phyloP scores from a whole-genome alignment of 768 basidiomycete species.

The Harrya chromipes region DNA sequence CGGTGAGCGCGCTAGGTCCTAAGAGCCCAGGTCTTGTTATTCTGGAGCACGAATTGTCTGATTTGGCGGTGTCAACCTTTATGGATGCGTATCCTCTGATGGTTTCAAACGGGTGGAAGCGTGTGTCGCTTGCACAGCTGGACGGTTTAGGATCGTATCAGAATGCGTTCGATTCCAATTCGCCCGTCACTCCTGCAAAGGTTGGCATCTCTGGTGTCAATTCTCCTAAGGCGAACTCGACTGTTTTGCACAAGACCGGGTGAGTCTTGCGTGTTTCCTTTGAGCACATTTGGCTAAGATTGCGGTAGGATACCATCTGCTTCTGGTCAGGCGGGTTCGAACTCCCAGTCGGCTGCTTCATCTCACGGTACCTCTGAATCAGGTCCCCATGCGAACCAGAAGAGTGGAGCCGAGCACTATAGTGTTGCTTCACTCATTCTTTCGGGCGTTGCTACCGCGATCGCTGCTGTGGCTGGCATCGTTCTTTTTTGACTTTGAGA shows the following conservation, averaged over 20 bases:
- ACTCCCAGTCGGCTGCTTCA: constrained; percentile 7
- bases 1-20: constrained; percentile 38
- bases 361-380: constrained; percentile 16
- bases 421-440: constrained; percentile 20
- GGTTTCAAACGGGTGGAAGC: constrained; percentile 66
- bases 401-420: constrained; percentile 31
- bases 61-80: constrained; percentile 62
- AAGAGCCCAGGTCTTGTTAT: constrained; percentile 78
- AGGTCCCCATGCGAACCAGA: constrained; percentile 29
- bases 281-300: background rate
- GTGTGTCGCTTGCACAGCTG: constrained; percentile 50
- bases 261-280: background rate
- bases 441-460: constrained; percentile 20
- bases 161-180: constrained; percentile 38
- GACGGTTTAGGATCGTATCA: constrained; percentile 43
- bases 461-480: constrained; percentile 23
- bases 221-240: constrained; percentile 14
- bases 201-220: constrained; percentile 20
- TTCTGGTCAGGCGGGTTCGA: background rate
- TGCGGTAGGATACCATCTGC: constrained; percentile 5
- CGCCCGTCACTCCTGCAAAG: constrained; percentile 24
- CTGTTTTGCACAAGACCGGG: constrained; percentile 1
- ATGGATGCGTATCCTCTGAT: constrained; percentile 63
- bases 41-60: constrained; percentile 79
- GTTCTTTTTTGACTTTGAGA: constrained; percentile 18